Base-by-base conservation (phyloP, 2,329 filamentous ascomycete genomes). In the Plenodomus tracheiphilus region DNA sequence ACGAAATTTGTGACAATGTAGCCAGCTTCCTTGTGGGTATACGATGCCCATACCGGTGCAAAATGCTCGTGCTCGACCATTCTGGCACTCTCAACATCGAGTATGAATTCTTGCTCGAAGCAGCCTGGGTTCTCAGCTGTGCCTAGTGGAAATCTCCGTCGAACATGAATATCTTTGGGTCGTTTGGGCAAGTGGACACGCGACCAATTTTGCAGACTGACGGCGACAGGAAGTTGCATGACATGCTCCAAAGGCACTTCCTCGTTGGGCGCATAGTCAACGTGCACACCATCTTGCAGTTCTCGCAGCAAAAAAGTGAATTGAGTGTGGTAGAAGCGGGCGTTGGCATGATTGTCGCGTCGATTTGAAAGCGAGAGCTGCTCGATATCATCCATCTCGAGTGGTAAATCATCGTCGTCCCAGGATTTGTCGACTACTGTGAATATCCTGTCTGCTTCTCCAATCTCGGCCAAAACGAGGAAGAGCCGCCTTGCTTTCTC, bases 401-500 rank as follows among this genome's bases (percentile, higher is more conserved):
- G 78, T 4, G 88, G 88, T 36, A 92, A 75, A 71, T 92, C 88
- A 44, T 84, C 80, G 62, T 92, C 88, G 58, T 88, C 86, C 87
- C 87, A 90, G 18, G 85, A 87, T 63, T 87, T 84, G 70, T 91
- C 87, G 49, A 91, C 84, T 43, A 89, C 78, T 36, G 82, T 82
- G 62, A 91, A 91, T 51, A 91, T 90, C 66, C 87, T 85, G 59
- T 88, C 85, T 0, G 87, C 82, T 10, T 87, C 79, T 25, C 84
- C 85, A 19, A 90, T 75, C 61, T 91, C 87, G 45, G 84, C 78
- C 20, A 91, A 76, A 34, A 89, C 85, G 39, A 92, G 75, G 62
- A 91, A 91, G 34, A 91, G 77, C 39, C 85, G 80, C 62, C 84
- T 85, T 6, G 86, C 85, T 59, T 85, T 86, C 46, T 82, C 76